Percentiles rank a stretch among this genome's conserved stretches.
Conservation (phyloP, 805 yeast species). For the Candida multigemmis region DNA sequence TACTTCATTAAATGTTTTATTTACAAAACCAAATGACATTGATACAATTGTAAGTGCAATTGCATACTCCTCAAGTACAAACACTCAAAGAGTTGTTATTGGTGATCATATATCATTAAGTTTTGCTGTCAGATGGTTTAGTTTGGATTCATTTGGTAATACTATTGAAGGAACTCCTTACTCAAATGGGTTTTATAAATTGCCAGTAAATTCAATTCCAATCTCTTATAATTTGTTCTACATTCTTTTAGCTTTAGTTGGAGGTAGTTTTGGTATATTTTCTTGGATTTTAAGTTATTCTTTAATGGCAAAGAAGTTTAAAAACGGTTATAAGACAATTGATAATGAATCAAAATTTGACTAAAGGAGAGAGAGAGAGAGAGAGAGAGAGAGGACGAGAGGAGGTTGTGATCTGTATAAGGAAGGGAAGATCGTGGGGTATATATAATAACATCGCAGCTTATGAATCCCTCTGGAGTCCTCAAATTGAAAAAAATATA, state of each 20-base stretch:
- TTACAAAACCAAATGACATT: slow-evolving; percentile 27
- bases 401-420: too few species aligned
- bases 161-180: slow-evolving; percentile 18
- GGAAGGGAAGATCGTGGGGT: too few species aligned
- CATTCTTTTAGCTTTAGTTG: slow-evolving; percentile 12
- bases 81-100: slow-evolving; percentile 53
- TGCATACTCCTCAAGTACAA: slow-evolving; percentile 54
- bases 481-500: too few species aligned
- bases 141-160: slow-evolving; percentile 2
- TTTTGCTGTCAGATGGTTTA: slow-evolving; percentile 52
- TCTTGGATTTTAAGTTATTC: slow-evolving; percentile 16
- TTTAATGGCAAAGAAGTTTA: slow-evolving; percentile 10
- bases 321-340: slow-evolving; percentile 9
- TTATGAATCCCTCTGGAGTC: too few species aligned
- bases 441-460: too few species aligned
- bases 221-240: slow-evolving; percentile 13
- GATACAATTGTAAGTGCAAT: slow-evolving; percentile 42
- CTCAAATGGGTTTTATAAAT: slow-evolving; percentile 29
- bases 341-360: slow-evolving; percentile 13
- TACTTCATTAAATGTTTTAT: slow-evolving; percentile 41
- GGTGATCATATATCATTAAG: slow-evolving; percentile 53
- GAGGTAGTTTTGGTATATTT: slow-evolving; percentile 11
- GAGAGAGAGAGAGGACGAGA: too few species aligned
- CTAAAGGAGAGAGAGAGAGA: too few species aligned
- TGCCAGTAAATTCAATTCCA: slow-evolving; percentile 22